Base-by-base conservation (phyloP, 306 rosid species). In the Cajanus cajan region DNA sequence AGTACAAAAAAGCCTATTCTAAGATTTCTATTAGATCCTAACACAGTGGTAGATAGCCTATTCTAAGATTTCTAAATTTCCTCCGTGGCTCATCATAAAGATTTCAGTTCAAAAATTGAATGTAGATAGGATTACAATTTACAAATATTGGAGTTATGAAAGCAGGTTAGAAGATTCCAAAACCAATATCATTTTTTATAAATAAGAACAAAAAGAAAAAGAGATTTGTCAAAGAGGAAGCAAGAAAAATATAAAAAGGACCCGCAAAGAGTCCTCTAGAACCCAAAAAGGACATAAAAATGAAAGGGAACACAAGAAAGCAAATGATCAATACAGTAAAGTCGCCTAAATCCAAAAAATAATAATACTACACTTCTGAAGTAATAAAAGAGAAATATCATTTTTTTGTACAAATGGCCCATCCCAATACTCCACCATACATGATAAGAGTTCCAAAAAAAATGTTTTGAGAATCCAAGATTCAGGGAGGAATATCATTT, bases 381-480 rank as follows among this genome's bases (percentile, higher is more conserved):
- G 39, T 59, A 39, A 64, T 39, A 40, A 40, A 63, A 71, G 44
- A 63, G 28, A 74, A 51, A 64, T 16, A 8, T 9, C 1, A 34
- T 13, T 55, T 69, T 78, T 51, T 13, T 12, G 36, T 63, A n/a
- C 22, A 10, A 82, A 48, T 33, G 7, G 54, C 58, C 37, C 73
- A 73, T 54, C 50, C 31, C 31, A 11, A 68, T 43, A 78, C 45
- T 68, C 24, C 37, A 66, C 28, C 43, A 62, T 25, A 57, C 34
- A 74, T 25, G 73, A 9, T 41, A 37, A 58, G 58, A 50, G 40
- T 69, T 74, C 37, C 47, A 31, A 67, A 25, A 47, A 45, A 28
- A 24, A 1, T 71, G 50, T 34, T 33, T n/a, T n/a, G 31, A 58
- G 61, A 31, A 51, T 48, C 72, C 72, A 68, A 43, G 69, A 79